phyloP scores from a whole-genome alignment of 75 land plant genomes.

The Chamaecyparis obtusa region DNA sequence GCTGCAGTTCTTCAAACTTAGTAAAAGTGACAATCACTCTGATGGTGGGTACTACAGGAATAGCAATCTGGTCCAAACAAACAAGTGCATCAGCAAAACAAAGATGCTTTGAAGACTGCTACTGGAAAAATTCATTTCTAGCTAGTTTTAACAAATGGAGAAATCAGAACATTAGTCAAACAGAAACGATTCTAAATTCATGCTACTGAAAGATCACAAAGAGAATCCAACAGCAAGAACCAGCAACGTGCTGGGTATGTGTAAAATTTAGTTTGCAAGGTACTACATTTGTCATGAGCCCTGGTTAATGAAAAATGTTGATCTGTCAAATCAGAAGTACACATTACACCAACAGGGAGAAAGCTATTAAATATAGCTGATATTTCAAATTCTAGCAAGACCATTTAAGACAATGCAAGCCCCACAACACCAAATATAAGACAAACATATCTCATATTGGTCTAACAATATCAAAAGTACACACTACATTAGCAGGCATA shows the following conservation, averaged over 20 bases:
- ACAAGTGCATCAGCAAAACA: neutral
- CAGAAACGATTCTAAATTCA: neutral
- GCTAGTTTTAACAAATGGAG: neutral
- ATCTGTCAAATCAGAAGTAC: neutral
- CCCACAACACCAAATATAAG: neutral
- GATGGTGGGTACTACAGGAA: conserved; percentile 52
- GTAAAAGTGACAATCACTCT: conserved; percentile 49
- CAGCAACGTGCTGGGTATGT: neutral
- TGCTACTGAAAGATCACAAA: neutral
- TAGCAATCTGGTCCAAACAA: conserved; percentile 39
- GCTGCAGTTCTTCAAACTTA: conserved; percentile 42
- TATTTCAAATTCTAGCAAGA: neutral
- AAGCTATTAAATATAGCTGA: neutral
- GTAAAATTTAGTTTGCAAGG: neutral
- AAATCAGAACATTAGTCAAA: neutral
- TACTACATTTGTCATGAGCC: neutral
- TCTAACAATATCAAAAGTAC: neutral
- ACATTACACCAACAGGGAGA: neutral
- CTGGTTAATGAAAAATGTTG: neutral
- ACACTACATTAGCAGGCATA: neutral
- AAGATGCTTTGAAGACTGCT: neutral
- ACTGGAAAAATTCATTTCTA: neutral
- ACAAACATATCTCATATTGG: neutral
- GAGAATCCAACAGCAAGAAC: neutral
- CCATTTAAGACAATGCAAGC: neutral